Evolutionary conservation across 208 protist genomes (phyloP).

Genomic region (Wallacemonas sp.): DNA sequence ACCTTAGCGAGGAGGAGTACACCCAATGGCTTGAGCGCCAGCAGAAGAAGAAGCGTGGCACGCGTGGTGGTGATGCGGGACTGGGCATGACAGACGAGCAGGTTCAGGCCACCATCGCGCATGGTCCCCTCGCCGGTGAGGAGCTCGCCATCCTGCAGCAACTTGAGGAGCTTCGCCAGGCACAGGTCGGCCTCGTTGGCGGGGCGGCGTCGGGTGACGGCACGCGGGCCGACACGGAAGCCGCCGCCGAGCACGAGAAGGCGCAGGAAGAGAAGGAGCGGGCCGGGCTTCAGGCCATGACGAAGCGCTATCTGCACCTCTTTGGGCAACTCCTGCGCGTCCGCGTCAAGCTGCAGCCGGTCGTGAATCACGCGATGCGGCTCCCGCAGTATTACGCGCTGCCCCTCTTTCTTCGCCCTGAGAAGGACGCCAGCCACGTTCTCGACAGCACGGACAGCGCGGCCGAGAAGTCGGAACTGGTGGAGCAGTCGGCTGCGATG

Average conservation of each 20-base stretch:
- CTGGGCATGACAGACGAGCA: constrained; percentile 9
- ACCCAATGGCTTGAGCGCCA: constrained; percentile 61
- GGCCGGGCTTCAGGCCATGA: constrained; percentile 31
- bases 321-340: constrained; percentile 75
- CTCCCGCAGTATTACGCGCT: constrained; percentile 85
- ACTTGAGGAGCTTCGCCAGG: constrained; percentile 34
- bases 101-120: neutral
- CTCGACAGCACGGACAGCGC: constrained; percentile 15
- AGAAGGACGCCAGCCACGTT: constrained; percentile 9
- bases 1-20: constrained; percentile 79
- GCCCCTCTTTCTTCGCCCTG: constrained; percentile 38
- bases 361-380: constrained; percentile 50
- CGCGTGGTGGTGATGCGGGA: neutral
- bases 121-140: constrained; percentile 16
- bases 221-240: constrained; percentile 15
- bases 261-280: constrained; percentile 22
- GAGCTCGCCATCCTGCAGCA: constrained; percentile 50
- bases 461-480: constrained; percentile 23
- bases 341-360: constrained; percentile 74
- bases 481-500: neutral
- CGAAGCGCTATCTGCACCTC: constrained; percentile 61
- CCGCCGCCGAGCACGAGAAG: constrained; percentile 13
- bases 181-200: constrained; percentile 33
- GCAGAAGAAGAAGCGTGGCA: constrained; percentile 24
- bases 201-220: constrained; percentile 21